Base-by-base conservation (phyloP, 345 rosid genomes). In the Rhodamnia rubescens region DNA sequence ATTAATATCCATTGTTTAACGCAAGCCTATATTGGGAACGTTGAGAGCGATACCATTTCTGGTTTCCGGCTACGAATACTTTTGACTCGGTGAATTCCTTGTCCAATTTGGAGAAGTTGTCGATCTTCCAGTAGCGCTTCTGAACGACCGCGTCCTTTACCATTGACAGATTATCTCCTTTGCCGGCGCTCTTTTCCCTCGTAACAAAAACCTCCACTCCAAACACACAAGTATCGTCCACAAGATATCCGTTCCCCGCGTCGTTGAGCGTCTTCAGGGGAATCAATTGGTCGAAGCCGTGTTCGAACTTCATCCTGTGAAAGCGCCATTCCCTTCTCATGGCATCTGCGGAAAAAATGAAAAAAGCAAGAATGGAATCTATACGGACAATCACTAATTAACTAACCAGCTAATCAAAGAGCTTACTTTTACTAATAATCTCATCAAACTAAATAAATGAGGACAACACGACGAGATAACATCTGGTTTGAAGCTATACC, bases 261-360 rank as follows among this genome's bases (percentile, higher is more conserved):
- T 90, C 89, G 0, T 47, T 81, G 55, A 92, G 89, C 22, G 36
- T 26, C 81, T 78, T 59, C 52, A 87, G 47, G 2, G 84, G 86
- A 83, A 87, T 54, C 52, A 92, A 78, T 32, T 89, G 82, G 88
- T 92, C 92, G n/a, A 89, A 89, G 36, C 94, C 94, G 88, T 90
- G 57, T 87, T 90, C 89, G 20, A 54, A 86, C 83, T 88, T 91
- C 61, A 85, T 83, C 81, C 82, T 27, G 75, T 87, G 90, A 83
- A 92, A 92, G 54, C 91, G 86, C 53, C 85, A 86, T 82, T 85
- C 90, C 85, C 85, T 88, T 52, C 84, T 92, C 54, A 11, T 15
- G 64, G 84, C 80, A 91, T 90, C 13, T 20, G 51, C 53, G 1
- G 52, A 11, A 32, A 52, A 74, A 10, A 10, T 7, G 1, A 64